Conservation (phyloP, 2,329 filamentous ascomycete species). For the Amesomyces nigricolor region DNA sequence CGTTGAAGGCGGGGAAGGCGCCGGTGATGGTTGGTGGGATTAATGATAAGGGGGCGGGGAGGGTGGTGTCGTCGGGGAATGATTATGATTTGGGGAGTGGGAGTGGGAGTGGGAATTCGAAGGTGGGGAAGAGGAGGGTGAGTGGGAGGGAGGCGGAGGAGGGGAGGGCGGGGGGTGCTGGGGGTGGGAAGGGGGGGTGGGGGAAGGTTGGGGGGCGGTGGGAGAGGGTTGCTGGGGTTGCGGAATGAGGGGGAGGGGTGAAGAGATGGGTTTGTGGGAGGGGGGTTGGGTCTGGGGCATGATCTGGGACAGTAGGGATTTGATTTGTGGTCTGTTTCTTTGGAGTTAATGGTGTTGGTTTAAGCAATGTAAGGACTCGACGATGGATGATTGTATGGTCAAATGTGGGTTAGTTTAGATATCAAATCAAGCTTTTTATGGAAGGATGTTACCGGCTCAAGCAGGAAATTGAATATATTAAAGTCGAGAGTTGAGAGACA, state of each 20-base stretch:
- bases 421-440: too few species aligned
- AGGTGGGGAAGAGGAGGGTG: slow-evolving; percentile 49
- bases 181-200: neutral
- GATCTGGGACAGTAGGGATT: neutral
- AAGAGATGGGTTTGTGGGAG: neutral
- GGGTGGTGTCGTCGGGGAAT: slow-evolving; percentile 55
- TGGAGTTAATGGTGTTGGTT: slow-evolving; percentile 12
- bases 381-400: slow-evolving; percentile 1
- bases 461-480: too few species aligned
- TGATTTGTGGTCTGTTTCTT: too few species aligned
- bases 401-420: neutral
- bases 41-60: neutral
- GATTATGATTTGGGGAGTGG: slow-evolving; percentile 41
- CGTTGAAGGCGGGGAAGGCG: slow-evolving; percentile 47
- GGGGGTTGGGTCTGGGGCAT: too few species aligned
- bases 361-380: neutral
- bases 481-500: too few species aligned
- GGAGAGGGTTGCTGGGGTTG: slow-evolving; percentile 51
- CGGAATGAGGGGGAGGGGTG: slow-evolving; percentile 60
- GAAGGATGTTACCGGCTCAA: too few species aligned
- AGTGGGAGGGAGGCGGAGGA: slow-evolving; percentile 72
- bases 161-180: slow-evolving; percentile 44
- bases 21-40: slow-evolving; percentile 46
- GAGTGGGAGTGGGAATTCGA: slow-evolving; percentile 13
- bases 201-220: neutral